Conservation (phyloP, 108 stramenopile species). For the Cyclostephanos tholiformis region DNA sequence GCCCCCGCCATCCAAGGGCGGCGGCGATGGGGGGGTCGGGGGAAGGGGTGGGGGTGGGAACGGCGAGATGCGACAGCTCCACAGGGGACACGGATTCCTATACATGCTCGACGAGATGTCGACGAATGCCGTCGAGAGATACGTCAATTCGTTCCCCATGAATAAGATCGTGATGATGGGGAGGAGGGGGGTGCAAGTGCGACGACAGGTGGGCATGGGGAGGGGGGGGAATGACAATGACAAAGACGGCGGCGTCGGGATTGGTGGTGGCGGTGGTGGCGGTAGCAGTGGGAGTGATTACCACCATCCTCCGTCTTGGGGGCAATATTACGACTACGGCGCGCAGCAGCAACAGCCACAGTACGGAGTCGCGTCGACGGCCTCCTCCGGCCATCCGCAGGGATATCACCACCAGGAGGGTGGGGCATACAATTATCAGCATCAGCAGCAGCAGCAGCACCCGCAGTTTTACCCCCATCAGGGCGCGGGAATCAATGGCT, state of each 20-base stretch:
- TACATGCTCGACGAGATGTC: slow-evolving; percentile 46
- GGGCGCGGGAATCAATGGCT: too few species aligned
- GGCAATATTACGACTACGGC: slow-evolving; percentile 5
- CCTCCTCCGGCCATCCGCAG: background rate
- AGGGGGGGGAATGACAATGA: slow-evolving; percentile 17
- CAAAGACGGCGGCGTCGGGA: background rate
- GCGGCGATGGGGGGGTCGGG: background rate
- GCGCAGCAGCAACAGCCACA: slow-evolving; percentile 11
- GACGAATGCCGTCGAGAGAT: slow-evolving; percentile 31
- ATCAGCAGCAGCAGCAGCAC: background rate
- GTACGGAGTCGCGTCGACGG: background rate
- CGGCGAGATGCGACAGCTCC: background rate
- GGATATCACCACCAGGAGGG: background rate
- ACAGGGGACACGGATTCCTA: slow-evolving; percentile 54
- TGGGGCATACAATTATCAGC: background rate
- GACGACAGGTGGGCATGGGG: slow-evolving; percentile 29
- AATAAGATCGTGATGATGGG: slow-evolving; percentile 46
- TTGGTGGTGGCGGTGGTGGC: background rate
- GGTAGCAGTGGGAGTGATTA: background rate
- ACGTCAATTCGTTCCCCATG: slow-evolving; percentile 35
- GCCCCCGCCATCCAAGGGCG: slow-evolving; percentile 2
- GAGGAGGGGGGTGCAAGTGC: slow-evolving; percentile 37
- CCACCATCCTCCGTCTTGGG: slow-evolving; percentile 1
- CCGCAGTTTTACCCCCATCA: too few species aligned
- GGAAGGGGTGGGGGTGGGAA: too few species aligned